Conservation (phyloP, 2,329 filamentous ascomycete species). For the Cordyceps tenuipes region DNA sequence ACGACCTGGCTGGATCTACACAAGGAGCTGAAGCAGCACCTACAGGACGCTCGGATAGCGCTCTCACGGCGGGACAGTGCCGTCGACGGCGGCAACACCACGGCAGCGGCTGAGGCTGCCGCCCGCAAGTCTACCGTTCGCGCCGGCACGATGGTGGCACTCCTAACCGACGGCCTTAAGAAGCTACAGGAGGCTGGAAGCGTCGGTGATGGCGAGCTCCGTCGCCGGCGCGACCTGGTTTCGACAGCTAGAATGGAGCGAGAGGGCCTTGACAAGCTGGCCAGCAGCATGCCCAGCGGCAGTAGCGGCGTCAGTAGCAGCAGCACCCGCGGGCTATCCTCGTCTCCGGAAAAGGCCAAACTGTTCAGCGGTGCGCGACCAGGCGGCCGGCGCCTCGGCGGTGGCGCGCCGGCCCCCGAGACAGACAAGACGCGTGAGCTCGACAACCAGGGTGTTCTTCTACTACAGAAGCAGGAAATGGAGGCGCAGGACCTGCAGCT, state of each 20-base stretch:
- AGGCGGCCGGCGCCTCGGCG: conserved; percentile 62
- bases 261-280: conserved; percentile 66
- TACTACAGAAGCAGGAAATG: conserved; percentile 68
- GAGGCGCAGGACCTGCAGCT: conserved; percentile 67
- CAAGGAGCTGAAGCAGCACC: conserved; percentile 60
- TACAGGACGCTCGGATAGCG: conserved; percentile 58
- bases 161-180: conserved; percentile 57
- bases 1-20: conserved; percentile 71
- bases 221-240: conserved; percentile 62
- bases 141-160: conserved; percentile 54
- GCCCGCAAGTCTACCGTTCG: conserved; percentile 67
- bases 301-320: conserved; percentile 28
- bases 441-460: conserved; percentile 65
- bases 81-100: conserved; percentile 31
- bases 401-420: conserved; percentile 63
- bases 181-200: conserved; percentile 44
- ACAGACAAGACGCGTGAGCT: conserved; percentile 69
- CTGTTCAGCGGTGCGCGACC: conserved; percentile 30
- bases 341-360: conserved; percentile 39
- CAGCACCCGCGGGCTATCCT: conserved; percentile 25
- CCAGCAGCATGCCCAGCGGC: conserved; percentile 42
- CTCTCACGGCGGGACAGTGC: conserved; percentile 58
- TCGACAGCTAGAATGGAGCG: conserved; percentile 62
- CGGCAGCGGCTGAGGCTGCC: conserved; percentile 50
- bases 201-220: conserved; percentile 66